These are phyloP conservation scores for Linnemannia zychae DNA, from an alignment of 192 early-diverging fungal genomes.

Conservation along the genomic window DNA sequence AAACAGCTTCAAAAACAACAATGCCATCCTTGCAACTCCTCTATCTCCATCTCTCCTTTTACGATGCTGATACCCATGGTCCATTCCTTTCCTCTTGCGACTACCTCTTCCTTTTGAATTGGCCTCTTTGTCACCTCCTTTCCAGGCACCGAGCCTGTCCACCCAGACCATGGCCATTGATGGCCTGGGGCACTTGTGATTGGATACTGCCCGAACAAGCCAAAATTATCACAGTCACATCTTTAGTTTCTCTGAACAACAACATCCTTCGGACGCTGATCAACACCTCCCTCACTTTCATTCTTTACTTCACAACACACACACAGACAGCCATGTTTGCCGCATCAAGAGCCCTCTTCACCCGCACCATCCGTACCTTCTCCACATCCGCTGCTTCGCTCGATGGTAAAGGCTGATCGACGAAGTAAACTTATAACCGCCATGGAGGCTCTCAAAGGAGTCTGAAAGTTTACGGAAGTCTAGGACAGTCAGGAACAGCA, in stretches of 20 bases:
- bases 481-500: too few species aligned
- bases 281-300: background rate
- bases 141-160: background rate
- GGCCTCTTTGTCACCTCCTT: too few species aligned
- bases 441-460: too few species aligned
- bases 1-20: too few species aligned
- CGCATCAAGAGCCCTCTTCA: conserved; percentile 30
- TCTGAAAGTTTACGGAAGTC: too few species aligned
- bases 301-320: background rate
- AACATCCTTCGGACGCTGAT: background rate
- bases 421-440: too few species aligned
- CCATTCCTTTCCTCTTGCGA: too few species aligned
- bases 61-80: too few species aligned
- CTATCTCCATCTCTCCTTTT: too few species aligned
- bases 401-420: conserved; percentile 51
- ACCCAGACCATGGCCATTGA: background rate
- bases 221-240: conserved; percentile 5
- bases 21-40: too few species aligned
- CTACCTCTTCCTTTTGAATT: too few species aligned
- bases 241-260: background rate
- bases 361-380: conserved; percentile 39
- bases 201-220: background rate
- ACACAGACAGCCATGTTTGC: conserved; percentile 36
- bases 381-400: conserved; percentile 35
- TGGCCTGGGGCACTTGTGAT: background rate